Evolutionary conservation across 345 rosid species (phyloP).

Genomic region (Theobroma cacao): DNA sequence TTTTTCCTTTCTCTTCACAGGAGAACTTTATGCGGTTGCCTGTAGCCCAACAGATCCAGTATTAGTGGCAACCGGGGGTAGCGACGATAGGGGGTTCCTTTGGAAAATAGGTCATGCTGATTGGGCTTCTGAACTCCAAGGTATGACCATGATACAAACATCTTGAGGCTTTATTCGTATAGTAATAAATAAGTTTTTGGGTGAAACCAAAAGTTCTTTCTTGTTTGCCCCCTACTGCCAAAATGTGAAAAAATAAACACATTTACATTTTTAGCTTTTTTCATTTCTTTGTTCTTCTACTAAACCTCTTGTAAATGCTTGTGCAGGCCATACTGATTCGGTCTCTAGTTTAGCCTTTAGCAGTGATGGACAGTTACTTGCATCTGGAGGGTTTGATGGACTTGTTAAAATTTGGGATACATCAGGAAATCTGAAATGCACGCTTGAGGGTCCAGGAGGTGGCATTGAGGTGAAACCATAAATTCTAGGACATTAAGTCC

Average conservation of each 20-base stretch:
- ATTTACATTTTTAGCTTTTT: background rate
- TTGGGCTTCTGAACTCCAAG: conserved; percentile 76
- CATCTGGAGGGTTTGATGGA: conserved; percentile 83
- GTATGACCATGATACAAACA: conserved; percentile 22
- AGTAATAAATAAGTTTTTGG: no score
- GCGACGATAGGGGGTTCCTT: conserved; percentile 78
- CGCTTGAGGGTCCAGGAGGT: conserved; percentile 67
- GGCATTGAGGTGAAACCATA: conserved; percentile 64
- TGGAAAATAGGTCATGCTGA: conserved; percentile 92
- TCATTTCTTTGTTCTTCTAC: background rate
- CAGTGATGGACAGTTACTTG: conserved; percentile 71
- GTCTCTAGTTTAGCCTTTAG: conserved; percentile 75
- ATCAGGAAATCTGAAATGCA: conserved; percentile 51
- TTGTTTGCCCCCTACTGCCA: background rate
- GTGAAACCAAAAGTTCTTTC: no score
- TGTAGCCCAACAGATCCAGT: conserved; percentile 78
- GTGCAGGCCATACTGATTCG: conserved; percentile 81
- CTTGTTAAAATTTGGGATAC: conserved; percentile 72
- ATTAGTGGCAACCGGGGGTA: conserved; percentile 90
- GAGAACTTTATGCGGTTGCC: conserved; percentile 71
- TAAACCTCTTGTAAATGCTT: conserved; percentile 8
- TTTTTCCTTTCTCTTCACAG: conserved; percentile 32
- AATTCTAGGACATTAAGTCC: background rate
- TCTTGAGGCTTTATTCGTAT: no score
- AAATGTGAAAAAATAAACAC: background rate